Evolutionary conservation across 306 rosid species (phyloP).

Genomic region (Cicer pinnatifidum): DNA sequence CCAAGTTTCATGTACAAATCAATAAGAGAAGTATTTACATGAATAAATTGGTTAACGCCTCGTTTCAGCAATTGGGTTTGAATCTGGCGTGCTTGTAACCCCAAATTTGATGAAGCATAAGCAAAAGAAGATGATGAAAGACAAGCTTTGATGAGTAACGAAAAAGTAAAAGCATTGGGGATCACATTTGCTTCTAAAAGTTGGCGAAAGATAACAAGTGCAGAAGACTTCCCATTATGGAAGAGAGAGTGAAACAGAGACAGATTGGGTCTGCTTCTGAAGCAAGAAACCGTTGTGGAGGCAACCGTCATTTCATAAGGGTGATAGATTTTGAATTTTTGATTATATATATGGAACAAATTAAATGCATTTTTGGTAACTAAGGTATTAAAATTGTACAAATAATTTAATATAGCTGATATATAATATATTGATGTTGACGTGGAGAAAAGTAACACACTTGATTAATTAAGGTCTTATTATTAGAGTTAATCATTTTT

Average conservation of each 20-base stretch:
- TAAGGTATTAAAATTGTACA: too few species aligned
- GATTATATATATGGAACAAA: too few species aligned
- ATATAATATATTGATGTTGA: too few species aligned
- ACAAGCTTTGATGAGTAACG: conserved; percentile 65
- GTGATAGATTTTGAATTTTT: too few species aligned
- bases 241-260: conserved; percentile 58
- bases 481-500: too few species aligned
- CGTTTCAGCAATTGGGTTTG: conserved; percentile 60
- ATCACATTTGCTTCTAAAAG: conserved; percentile 44
- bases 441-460: too few species aligned
- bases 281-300: background rate
- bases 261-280: conserved; percentile 37
- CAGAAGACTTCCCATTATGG: conserved; percentile 29
- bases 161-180: conserved; percentile 60
- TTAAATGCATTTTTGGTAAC: too few species aligned
- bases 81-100: conserved; percentile 55
- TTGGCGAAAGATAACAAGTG: conserved; percentile 55
- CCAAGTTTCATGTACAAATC: conserved; percentile 65
- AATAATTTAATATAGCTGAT: too few species aligned
- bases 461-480: too few species aligned
- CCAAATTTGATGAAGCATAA: conserved; percentile 15
- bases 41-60: conserved; percentile 51
- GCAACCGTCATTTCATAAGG: conserved; percentile 25
- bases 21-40: conserved; percentile 66
- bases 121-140: conserved; percentile 46